phyloP scores from a whole-genome alignment of 2,329 filamentous ascomycete genomes.

The Xylariales sp. region DNA sequence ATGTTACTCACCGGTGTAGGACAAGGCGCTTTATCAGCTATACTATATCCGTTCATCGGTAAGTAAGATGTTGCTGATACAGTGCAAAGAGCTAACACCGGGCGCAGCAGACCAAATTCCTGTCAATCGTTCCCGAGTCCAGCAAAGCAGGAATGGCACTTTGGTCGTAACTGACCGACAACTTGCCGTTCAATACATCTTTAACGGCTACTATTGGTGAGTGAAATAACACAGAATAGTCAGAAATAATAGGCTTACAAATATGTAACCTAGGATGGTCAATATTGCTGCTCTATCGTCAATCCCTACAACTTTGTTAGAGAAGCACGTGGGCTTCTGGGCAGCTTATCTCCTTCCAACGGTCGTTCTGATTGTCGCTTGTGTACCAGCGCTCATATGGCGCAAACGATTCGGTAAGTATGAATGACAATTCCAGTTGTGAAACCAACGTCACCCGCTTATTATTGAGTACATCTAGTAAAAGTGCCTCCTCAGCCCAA shows the following conservation, averaged over 20 bases:
- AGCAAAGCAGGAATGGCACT: slow-evolving; percentile 12
- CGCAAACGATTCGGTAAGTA: not conserved
- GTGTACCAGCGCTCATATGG: not conserved
- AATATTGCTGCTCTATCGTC: slow-evolving; percentile 25
- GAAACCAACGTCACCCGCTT: not conserved
- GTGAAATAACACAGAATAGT: too few relatives aligned
- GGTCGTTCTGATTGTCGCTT: not conserved
- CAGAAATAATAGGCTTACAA: not conserved
- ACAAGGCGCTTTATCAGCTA: slow-evolving; percentile 16
- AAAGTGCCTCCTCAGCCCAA: slow-evolving; percentile 2
- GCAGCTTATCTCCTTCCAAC: slow-evolving; percentile 26
- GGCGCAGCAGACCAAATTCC: slow-evolving; percentile 3
- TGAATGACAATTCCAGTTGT: too few relatives aligned
- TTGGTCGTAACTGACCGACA: slow-evolving; percentile 21
- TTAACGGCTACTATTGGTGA: slow-evolving; percentile 10
- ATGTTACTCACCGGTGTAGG: slow-evolving; percentile 16
- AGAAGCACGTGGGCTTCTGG: slow-evolving; percentile 27
- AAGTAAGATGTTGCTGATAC: not conserved
- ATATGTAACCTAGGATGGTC: slow-evolving; percentile 5
- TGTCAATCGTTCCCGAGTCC: not conserved
- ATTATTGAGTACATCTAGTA: not conserved
- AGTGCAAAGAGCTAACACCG: not conserved
- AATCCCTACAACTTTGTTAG: slow-evolving; percentile 27
- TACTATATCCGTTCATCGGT: slow-evolving; percentile 28
- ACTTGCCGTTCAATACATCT: slow-evolving; percentile 25